Percentiles rank a stretch among this genome's conserved stretches.
Conservation (phyloP, 73 alveolate species). For the Tetrahymena thermophila region DNA sequence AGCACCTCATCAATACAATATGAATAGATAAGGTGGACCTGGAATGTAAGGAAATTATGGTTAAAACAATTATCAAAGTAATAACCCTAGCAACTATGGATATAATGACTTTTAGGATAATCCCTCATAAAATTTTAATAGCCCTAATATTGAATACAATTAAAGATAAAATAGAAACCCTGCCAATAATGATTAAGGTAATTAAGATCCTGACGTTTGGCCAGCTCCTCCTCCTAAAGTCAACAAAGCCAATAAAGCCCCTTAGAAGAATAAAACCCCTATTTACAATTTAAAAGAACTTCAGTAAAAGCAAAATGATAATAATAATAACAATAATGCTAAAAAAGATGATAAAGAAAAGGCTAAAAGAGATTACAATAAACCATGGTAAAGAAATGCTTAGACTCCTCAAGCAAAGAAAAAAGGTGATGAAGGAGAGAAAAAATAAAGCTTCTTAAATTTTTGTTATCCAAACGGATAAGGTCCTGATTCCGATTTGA, state of each 20-base stretch:
- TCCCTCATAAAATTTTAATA: neutral
- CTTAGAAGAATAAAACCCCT: neutral
- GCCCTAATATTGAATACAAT: neutral
- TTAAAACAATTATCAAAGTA: slow-evolving; percentile 7
- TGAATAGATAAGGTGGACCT: neutral
- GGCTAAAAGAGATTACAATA: slow-evolving; percentile 21
- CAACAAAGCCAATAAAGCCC: neutral
- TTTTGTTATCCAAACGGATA: slow-evolving; percentile 47
- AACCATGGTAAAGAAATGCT: slow-evolving; percentile 23
- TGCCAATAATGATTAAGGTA: neutral
- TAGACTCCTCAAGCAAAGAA: slow-evolving; percentile 7
- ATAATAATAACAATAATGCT: neutral
- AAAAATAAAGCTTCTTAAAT: slow-evolving; percentile 21
- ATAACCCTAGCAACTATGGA: neutral
- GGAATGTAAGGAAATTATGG: neutral
- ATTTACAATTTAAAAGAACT: neutral
- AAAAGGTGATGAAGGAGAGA: slow-evolving; percentile 4
- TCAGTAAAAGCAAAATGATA: neutral
- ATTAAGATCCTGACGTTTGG: slow-evolving; percentile 45
- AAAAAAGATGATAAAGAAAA: neutral
- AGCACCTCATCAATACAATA: neutral
- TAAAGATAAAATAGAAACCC: neutral
- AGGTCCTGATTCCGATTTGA: slow-evolving; percentile 61
- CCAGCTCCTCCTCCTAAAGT: slow-evolving; percentile 25
- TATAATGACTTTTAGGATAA: neutral